Base-by-base conservation (phyloP, 345 rosid genomes). In the Camelina hispida region DNA sequence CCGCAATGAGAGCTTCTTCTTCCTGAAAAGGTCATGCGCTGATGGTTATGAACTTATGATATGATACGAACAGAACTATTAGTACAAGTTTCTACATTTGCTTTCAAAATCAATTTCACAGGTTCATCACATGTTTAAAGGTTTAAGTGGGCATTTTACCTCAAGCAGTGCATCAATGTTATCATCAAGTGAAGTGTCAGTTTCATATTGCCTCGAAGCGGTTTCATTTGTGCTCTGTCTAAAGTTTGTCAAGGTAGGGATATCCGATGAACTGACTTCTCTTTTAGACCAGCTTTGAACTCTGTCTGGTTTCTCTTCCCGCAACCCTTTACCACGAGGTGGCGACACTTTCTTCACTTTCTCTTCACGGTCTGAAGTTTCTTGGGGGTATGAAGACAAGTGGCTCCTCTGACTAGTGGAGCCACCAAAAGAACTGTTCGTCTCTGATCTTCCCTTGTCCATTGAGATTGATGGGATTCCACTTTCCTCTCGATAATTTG, bases 1-100 rank as follows among this genome's bases (percentile, higher is more conserved):
- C 97, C 14, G 93, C 87, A 32, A 93, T 86, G 66, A 96, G 81
- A 48, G 97, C 98, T 83, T 90, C 97, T 84, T 96, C 99, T 79
- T 96, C 99, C 98, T 95, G 78, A 14, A 52, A 59, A 40, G 25
- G 11, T 48, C 8, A 62, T 54, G 63, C 2, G 16, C 30, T 56
- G 12, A 50, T 62, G 12, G 12, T 38, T 38, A 38, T 38, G 11
- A 38, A 38, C 42, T 38, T 53, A 62, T 52, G 1, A 42, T 51
- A 51, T 42, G 67, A 40, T 22, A 25, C 70, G 35, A 50, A 13
- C 62, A 28, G 3, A 59, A 71, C 61, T 58, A 6, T 47, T 57
- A 12, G 4, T 37, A 28, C 30, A 28, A 28, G 54, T 52, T 51
- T 35, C 42, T n/a, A 60, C 40, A 38, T 51, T 60, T 14, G 16